A percentile compares a stretch with the other conserved stretches of the same genome.
These are phyloP conservation scores for Jaapia argillacea DNA, from an alignment of 768 basidiomycete genomes.

Conservation along the genomic window DNA sequence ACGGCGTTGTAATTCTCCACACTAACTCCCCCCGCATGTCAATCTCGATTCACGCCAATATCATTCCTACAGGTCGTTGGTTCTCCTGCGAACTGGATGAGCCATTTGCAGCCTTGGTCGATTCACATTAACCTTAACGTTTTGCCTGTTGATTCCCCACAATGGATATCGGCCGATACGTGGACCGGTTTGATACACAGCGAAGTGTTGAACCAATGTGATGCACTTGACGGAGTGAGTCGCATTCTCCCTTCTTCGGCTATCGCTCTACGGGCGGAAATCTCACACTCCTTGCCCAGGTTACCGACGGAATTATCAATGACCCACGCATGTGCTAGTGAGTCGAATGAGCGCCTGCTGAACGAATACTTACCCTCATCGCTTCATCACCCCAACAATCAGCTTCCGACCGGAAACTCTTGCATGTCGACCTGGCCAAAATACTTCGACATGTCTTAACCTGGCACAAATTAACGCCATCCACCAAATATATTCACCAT, in stretches of 20 bases:
- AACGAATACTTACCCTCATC: background rate
- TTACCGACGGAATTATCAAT: slow-evolving; percentile 19
- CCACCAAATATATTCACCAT: background rate
- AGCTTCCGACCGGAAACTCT: slow-evolving; percentile 1
- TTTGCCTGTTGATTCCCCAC: slow-evolving; percentile 10
- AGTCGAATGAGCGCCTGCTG: background rate
- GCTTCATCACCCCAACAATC: background rate
- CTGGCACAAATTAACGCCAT: background rate
- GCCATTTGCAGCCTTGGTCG: slow-evolving; percentile 13
- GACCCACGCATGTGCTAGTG: slow-evolving; percentile 14
- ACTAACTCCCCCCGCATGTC: too few relatives aligned
- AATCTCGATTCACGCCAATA: background rate
- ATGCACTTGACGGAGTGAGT: slow-evolving; percentile 19
- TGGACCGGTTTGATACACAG: slow-evolving; percentile 18
- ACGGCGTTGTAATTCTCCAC: slow-evolving; percentile 18
- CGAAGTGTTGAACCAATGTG: slow-evolving; percentile 22
- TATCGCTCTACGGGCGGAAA: background rate
- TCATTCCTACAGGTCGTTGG: slow-evolving; percentile 15
- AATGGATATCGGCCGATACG: slow-evolving; percentile 15
- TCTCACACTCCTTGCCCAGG: slow-evolving; percentile 5
- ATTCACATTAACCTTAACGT: slow-evolving; percentile 14
- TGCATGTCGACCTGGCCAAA: background rate
- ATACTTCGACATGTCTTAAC: background rate
- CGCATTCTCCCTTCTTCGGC: background rate
- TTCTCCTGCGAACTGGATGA: slow-evolving; percentile 19